Evolutionary conservation across 768 basidiomycete genomes (phyloP), one percentile per base, ranked within the genome.

Genomic region (Serendipita sp.): DNA sequence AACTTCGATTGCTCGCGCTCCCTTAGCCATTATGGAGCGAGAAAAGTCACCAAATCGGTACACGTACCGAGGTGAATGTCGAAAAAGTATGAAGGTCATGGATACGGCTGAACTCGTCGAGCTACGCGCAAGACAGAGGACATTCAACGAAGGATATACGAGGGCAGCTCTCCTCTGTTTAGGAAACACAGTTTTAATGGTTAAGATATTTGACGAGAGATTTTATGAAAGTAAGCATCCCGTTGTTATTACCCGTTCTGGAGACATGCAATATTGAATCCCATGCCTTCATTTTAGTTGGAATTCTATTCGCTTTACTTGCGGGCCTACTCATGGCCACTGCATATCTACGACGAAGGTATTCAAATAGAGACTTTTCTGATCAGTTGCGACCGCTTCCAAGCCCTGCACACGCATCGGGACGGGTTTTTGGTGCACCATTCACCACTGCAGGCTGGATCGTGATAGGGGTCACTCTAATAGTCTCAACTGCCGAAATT

Each of bases 381-480:
- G 91, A 92, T 71, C 73, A 74, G 30, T 70, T 74, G 65, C 77
- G 76, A 65, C 11, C 67, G 70, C 7, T 70, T 67, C 38, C 45
- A 64, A 34, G 45, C 63, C 41, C 67, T 16, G 28, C 45, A 32
- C 74, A 83, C 3, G 86, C 85, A 1, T 77, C 79, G 34, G 86
- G 86, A 0, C 79, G 86, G 0, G 76, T 86, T 5, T 89, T 84
- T 70, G 91, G 90, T 0, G 78, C 86, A 11, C 87, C 88, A 1
- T 92, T 92, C 70, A 72, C 85, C 16, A 89, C 89, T 0, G 86
- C 89, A 3, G 91, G 91, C n/a, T 81, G 85, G 79, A 81, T 85
- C 18, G 72, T 75, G 18, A 65, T 87, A 2, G 75, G 78, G 11
- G 81, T 91, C 4, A 78, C 84, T 0, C 69, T 76, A 13, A 75